phyloP scores from a whole-genome alignment of 345 rosid species.

The Murraya paniculata region DNA sequence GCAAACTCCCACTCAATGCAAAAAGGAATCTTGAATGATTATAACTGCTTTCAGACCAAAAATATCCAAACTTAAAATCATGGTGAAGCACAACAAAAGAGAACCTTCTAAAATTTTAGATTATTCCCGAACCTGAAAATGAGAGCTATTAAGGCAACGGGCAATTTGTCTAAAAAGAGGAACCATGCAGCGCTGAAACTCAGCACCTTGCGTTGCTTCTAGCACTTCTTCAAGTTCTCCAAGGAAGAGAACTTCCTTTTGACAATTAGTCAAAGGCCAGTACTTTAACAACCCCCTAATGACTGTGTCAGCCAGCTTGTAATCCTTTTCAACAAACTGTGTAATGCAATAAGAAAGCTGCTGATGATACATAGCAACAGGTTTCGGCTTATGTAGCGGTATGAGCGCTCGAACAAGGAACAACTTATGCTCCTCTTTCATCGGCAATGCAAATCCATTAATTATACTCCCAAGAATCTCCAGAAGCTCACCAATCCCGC shows the following conservation, averaged over 20 bases:
- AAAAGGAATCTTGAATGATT: neutral
- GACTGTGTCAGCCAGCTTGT: constrained; percentile 78
- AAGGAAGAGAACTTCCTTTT: constrained; percentile 84
- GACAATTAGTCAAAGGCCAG: constrained; percentile 90
- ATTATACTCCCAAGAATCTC: constrained; percentile 90
- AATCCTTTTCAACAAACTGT: constrained; percentile 95
- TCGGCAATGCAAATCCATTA: constrained; percentile 90
- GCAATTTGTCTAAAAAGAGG: constrained; percentile 80
- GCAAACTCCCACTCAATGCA: neutral
- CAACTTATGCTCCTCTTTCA: constrained; percentile 92
- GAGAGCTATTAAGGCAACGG: constrained; percentile 80
- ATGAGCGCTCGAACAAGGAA: constrained; percentile 86
- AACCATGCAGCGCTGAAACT: constrained; percentile 83
- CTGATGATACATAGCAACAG: constrained; percentile 64
- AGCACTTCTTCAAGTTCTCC: constrained; percentile 95
- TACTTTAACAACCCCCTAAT: constrained; percentile 79
- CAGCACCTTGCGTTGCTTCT: constrained; percentile 79
- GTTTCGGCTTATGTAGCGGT: constrained; percentile 86
- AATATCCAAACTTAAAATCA: neutral
- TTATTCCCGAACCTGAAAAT: constrained; percentile 67
- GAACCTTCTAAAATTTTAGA: neutral
- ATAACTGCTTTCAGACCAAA: neutral
- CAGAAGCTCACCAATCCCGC: constrained; percentile 76
- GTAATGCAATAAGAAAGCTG: constrained; percentile 79
- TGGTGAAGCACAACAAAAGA: neutral